Base-by-base conservation (phyloP, 129 eudicot genomes). In the Helianthus tuberosus region DNA sequence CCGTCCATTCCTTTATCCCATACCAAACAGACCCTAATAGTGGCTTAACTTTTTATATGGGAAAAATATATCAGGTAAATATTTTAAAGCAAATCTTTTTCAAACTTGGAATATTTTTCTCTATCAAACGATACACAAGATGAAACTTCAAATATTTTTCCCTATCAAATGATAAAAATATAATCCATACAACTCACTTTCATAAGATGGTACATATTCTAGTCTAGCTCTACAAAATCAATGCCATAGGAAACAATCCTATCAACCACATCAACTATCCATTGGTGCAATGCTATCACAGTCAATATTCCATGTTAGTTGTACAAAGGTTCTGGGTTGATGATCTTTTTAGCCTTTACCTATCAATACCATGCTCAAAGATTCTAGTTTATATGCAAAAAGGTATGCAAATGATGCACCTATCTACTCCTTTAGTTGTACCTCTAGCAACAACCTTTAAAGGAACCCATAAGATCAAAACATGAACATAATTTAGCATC, bases 271-370 rank as follows among this genome's bases (percentile, higher is more conserved):
- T 15, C 71, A 48, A 63, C 16, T 6, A 43, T 43, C 11, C 52
- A 25, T 38, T 64, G 48, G 47, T 11, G 29, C 43, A 72, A n/a
- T 6, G 27, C 38, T 15, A 11, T 27, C 35, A 73, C 69, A 55
- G 66, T 25, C 75, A 68, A 68, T 14, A 68, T 76, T 76, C 69
- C 59, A 23, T 29, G 11, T 68, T 47, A 76, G 29, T 23, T 46
- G 43, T 67, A 57, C 80, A 46, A 76, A 74, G 51, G 20, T 16
- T 17, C 8, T 11, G 44, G 44, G 4, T 29, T 61, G 66, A 32
- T 32, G 44, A 10, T 61, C 36, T 61, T 61, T n/a, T 61, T n/a
- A 67, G 71, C 60, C 29, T 67, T 52, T 29, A 51, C 74, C 80
- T 4, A 43, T 44, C 59, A 55, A 44, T 17, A 4, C 59, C 48